Percentiles rank a stretch among this genome's conserved stretches.
phyloP scores from a whole-genome alignment of 108 stramenopile species.

The Skeletonema grethae region DNA sequence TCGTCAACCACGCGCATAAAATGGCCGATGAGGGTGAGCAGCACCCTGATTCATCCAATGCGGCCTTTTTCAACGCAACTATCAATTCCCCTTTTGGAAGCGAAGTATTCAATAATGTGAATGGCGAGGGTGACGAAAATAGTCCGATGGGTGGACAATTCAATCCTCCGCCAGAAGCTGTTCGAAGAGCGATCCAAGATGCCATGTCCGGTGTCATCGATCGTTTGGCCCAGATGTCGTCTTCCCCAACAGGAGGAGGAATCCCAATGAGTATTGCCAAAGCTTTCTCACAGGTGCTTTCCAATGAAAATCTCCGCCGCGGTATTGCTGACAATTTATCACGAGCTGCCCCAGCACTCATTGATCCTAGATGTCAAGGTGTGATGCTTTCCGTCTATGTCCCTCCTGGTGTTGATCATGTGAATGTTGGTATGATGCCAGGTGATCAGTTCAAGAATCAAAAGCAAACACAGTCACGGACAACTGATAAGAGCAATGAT shows the following conservation, averaged over 20 bases:
- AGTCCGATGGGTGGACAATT: constrained; percentile 17
- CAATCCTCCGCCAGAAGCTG: constrained; percentile 63
- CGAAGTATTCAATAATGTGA: constrained; percentile 34
- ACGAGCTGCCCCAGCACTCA: constrained; percentile 85
- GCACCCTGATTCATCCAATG: constrained; percentile 43
- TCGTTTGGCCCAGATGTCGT: constrained; percentile 65
- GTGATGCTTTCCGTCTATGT: constrained; percentile 90
- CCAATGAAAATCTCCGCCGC: constrained; percentile 70
- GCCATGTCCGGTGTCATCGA: constrained; percentile 81
- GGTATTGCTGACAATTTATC: constrained; percentile 87
- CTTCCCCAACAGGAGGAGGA: constrained; percentile 28
- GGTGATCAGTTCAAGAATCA: constrained; percentile 46
- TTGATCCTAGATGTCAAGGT: constrained; percentile 89
- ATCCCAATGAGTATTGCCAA: constrained; percentile 69
- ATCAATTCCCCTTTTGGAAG: constrained; percentile 53
- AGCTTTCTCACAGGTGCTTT: constrained; percentile 80
- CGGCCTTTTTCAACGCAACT: constrained; percentile 82
- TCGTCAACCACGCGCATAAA: constrained; percentile 48
- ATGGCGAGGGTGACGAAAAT: constrained; percentile 18
- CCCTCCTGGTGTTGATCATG: constrained; percentile 72
- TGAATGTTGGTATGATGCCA: constrained; percentile 69
- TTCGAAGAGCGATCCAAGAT: constrained; percentile 75
- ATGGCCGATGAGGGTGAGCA: constrained; percentile 28
- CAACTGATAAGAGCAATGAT: constrained; percentile 23
- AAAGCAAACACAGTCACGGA: constrained; percentile 16